These are phyloP conservation scores for Metschnikowia picachoensis DNA, from an alignment of 805 yeast species.

Conservation along the genomic window DNA sequence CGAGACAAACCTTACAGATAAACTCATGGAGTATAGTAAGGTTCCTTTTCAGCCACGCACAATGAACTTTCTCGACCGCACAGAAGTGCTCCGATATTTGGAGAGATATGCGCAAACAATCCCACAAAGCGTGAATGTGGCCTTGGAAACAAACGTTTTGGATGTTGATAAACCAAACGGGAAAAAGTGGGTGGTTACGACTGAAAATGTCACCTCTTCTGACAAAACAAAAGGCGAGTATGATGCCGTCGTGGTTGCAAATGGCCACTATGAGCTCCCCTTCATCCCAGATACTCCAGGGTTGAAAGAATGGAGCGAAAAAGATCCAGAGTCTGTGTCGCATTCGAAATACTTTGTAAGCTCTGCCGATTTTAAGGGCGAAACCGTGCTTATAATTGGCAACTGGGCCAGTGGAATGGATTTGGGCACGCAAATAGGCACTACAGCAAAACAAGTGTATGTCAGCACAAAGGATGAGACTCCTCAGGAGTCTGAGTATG, in stretches of 20 bases:
- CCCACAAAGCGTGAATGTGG: slow-evolving; percentile 38
- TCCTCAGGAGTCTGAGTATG: slow-evolving; percentile 7
- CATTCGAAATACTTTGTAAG: slow-evolving; percentile 36
- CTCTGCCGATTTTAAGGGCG: slow-evolving; percentile 20
- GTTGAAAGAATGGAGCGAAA: slow-evolving; percentile 25
- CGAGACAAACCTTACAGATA: slow-evolving; percentile 19
- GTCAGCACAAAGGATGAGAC: slow-evolving; percentile 15
- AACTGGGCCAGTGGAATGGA: slow-evolving; percentile 78
- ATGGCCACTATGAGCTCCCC: slow-evolving; percentile 37
- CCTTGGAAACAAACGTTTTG: slow-evolving; percentile 26
- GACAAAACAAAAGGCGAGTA: slow-evolving; percentile 19
- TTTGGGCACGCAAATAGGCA: slow-evolving; percentile 57
- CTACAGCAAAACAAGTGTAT: slow-evolving; percentile 18
- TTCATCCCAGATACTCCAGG: slow-evolving; percentile 33
- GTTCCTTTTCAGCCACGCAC: slow-evolving; percentile 45
- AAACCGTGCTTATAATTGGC: slow-evolving; percentile 63
- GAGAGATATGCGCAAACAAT: slow-evolving; percentile 45
- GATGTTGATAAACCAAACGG: slow-evolving; percentile 14
- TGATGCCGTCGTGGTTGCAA: slow-evolving; percentile 40
- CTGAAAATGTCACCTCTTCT: slow-evolving; percentile 4
- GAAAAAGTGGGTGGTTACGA: slow-evolving; percentile 9
- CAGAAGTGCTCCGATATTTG: slow-evolving; percentile 60
- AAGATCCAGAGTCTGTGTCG: slow-evolving; percentile 23
- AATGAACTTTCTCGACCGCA: slow-evolving; percentile 56
- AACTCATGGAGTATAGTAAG: slow-evolving; percentile 62